Percentiles rank a stretch among this genome's conserved stretches.
Conservation (phyloP, 2,329 filamentous ascomycete genomes). For the Chrysosporium queenslandicum region DNA sequence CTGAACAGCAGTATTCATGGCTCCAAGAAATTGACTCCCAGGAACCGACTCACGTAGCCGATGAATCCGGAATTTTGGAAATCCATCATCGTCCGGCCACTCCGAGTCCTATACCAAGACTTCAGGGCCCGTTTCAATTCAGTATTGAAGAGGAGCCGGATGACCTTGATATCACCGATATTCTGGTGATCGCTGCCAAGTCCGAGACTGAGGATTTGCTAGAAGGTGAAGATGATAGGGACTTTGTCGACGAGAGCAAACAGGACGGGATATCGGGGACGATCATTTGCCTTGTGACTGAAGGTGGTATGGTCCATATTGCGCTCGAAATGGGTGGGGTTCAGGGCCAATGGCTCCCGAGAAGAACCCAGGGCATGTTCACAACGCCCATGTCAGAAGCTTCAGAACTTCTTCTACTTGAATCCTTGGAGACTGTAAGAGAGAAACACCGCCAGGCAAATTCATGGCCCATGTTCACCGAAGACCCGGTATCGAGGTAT, state of each 20-base stretch:
- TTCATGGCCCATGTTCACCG: slow-evolving; percentile 47
- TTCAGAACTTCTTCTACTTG: slow-evolving; percentile 36
- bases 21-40: slow-evolving; percentile 47
- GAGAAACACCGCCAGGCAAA: slow-evolving; percentile 20
- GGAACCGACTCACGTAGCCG: slow-evolving; percentile 35
- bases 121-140: slow-evolving; percentile 53
- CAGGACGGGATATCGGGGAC: slow-evolving; percentile 47
- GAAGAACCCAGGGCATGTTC: slow-evolving; percentile 33
- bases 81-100: slow-evolving; percentile 47
- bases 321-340: slow-evolving; percentile 54
- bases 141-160: slow-evolving; percentile 42
- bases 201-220: slow-evolving; percentile 45
- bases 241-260: slow-evolving; percentile 33
- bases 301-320: slow-evolving; percentile 46
- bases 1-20: slow-evolving; percentile 51
- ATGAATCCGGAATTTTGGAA: slow-evolving; percentile 36
- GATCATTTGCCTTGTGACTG: slow-evolving; percentile 49
- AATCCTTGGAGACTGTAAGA: slow-evolving; percentile 36
- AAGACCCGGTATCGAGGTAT: slow-evolving; percentile 47
- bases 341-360: slow-evolving; percentile 54
- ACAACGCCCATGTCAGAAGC: slow-evolving; percentile 34
- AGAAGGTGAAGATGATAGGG: slow-evolving; percentile 42
- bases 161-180: slow-evolving; percentile 51
- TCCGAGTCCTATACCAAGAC: slow-evolving; percentile 47
- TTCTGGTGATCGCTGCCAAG: slow-evolving; percentile 47